Base-by-base conservation (phyloP, 2,329 filamentous ascomycete genomes). In the Botrytis galanthina region DNA sequence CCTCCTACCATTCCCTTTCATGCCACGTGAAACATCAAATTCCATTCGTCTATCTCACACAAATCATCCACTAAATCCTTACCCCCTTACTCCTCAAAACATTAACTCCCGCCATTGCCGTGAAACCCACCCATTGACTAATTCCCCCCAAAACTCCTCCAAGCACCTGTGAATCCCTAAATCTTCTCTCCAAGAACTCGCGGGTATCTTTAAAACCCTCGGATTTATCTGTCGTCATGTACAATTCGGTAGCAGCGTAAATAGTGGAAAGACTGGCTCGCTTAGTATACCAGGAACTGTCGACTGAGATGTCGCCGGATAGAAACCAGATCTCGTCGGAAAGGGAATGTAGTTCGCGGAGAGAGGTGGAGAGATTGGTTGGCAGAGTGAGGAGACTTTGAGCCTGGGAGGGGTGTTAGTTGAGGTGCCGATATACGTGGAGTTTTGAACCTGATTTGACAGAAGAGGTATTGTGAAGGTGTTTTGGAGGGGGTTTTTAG, bases 281-380 rank as follows among this genome's bases (percentile, higher is more conserved):
- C 81, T 91, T 92, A 2, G 90, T 90, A 78, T 99, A 99, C 96
- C 96, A 99, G 7, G 90, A 91, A 6, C 89, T 88, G 82, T 98
- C 95, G 74, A 98, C 93, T 35, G 91, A 88, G 35, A 84, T 86
- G 82, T 98, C 96, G 69, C 94, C 93, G 0, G 95, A 89, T 6
- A 97, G 88, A 80, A 92, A 94, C 87, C 92, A 93, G 70, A 99
- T 97, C 82, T 99, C 96, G 81, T 98, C 95, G n/a, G 92, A 88
- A 7, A 99, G 89, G 68, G 88, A 86, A 60, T 92, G 90, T 6
- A 99, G 88, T 83, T 98, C 96, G 62, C 87, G 87, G 4, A 98
- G 81, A 0, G 94, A 95, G 14, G 89, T 84, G 0, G 93, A 89
- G 48, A 97, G 87, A 81, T 95, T 92, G 74, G 87, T 89, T 0